These are phyloP conservation scores for Rubia balearica DNA, from an alignment of 305 asterid species.

Conservation along the genomic window DNA sequence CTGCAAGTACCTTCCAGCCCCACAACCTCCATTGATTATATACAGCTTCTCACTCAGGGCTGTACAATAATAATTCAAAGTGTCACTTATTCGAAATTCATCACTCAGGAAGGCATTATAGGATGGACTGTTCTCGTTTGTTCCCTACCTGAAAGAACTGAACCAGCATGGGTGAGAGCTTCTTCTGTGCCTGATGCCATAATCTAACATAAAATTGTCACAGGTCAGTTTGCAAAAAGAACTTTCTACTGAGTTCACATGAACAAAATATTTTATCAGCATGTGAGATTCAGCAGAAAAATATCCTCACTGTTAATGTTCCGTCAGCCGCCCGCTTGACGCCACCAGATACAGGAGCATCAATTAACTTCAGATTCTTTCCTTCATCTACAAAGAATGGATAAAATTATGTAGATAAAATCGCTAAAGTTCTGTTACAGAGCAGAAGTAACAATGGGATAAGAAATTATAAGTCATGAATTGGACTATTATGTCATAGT, in stretches of 20 bases:
- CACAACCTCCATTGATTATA: slow-evolving; percentile 86
- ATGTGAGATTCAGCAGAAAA: slow-evolving; percentile 12
- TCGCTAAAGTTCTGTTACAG: neutral
- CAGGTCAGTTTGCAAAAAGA: slow-evolving; percentile 22
- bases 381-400: slow-evolving; percentile 46
- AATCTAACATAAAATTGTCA: slow-evolving; percentile 46
- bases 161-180: slow-evolving; percentile 82
- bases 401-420: neutral
- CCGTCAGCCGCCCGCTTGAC: slow-evolving; percentile 86
- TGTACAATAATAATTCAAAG: slow-evolving; percentile 34
- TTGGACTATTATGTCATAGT: neutral
- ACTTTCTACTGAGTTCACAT: neutral
- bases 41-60: slow-evolving; percentile 94
- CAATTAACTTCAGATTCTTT: slow-evolving; percentile 75
- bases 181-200: slow-evolving; percentile 94
- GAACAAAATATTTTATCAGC: neutral
- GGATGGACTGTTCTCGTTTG: neutral
- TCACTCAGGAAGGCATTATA: neutral
- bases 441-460: neutral
- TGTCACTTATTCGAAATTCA: slow-evolving; percentile 6
- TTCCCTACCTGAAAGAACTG: slow-evolving; percentile 73
- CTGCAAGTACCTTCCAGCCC: slow-evolving; percentile 80
- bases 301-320: slow-evolving; percentile 74
- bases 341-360: slow-evolving; percentile 99
- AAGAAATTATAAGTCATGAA: neutral